Conservation (phyloP, 1,284 basidiomycete species). For the Porodaedalea pini region DNA sequence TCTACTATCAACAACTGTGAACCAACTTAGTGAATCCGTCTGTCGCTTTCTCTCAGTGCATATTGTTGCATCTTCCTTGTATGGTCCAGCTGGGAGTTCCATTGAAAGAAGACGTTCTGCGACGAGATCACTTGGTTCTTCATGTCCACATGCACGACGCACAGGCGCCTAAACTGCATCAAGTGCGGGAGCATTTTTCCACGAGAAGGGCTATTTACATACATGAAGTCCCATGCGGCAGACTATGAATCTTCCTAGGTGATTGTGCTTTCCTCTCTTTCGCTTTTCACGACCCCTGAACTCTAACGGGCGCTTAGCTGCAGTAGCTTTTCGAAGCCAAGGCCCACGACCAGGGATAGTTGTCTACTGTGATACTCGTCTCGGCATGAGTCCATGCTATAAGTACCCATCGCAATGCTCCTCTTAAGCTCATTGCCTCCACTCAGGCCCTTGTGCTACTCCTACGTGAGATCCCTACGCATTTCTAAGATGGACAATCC, state of each 20-base stretch:
- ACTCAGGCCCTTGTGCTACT: neutral
- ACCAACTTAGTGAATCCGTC: too few relatives aligned
- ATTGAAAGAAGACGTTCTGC: too few relatives aligned
- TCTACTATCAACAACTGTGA: too few relatives aligned
- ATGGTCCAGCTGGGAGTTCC: too few relatives aligned
- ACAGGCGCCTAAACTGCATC: too few relatives aligned
- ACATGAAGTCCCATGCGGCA: neutral
- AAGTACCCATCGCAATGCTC: neutral
- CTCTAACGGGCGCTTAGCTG: constrained; percentile 3
- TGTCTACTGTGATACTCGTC: neutral
- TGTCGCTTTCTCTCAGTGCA: too few relatives aligned
- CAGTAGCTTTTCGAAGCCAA: neutral
- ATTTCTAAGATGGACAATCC: neutral
- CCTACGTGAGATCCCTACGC: neutral
- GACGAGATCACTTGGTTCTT: too few relatives aligned
- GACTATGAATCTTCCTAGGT: neutral
- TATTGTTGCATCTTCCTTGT: too few relatives aligned
- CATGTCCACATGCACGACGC: too few relatives aligned
- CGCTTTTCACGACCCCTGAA: neutral
- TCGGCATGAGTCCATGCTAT: neutral
- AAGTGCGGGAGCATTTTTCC: too few relatives aligned
- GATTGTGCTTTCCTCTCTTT: neutral
- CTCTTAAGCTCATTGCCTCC: neutral
- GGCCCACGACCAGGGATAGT: neutral
- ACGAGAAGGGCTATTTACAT: too few relatives aligned